Percentiles rank a stretch among this genome's conserved stretches.
phyloP scores from a whole-genome alignment of 164 flowering plant species.

The Dillenia suffruticosa region DNA sequence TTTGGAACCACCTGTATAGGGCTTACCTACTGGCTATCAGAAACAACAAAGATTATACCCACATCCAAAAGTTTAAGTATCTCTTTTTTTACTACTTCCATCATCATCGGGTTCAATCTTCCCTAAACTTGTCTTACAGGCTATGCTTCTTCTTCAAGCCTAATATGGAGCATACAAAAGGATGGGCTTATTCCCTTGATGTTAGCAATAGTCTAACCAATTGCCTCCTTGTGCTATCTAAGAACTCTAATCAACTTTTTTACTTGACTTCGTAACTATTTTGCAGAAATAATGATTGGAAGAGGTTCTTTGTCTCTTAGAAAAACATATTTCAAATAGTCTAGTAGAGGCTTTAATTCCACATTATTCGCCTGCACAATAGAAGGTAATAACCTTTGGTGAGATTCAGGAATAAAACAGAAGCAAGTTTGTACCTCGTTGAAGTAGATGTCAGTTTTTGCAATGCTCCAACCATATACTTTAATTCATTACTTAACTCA shows the following conservation, averaged over 20 bases:
- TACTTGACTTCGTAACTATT: background rate
- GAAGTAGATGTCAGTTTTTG: background rate
- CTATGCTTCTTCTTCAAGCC: too few species aligned
- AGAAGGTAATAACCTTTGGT: background rate
- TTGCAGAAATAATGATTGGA: background rate
- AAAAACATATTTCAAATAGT: background rate
- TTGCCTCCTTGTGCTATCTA: background rate
- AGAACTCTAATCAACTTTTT: background rate
- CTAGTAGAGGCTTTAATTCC: constrained; percentile 1
- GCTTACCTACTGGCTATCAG: too few species aligned
- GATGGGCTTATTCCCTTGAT: too few species aligned
- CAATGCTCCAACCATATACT: background rate
- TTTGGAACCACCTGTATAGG: too few species aligned
- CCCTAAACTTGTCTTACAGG: too few species aligned
- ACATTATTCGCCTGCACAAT: background rate
- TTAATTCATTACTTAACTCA: background rate
- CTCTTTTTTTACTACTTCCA: too few species aligned
- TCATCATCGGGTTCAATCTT: too few species aligned
- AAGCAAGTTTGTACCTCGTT: background rate
- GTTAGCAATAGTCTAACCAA: too few species aligned
- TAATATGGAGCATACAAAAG: too few species aligned
- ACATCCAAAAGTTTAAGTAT: too few species aligned
- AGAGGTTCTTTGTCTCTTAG: background rate
- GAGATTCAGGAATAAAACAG: background rate
- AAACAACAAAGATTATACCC: too few species aligned